phyloP scores from a whole-genome alignment of 768 basidiomycete genomes.

The Ramaria sp. region DNA sequence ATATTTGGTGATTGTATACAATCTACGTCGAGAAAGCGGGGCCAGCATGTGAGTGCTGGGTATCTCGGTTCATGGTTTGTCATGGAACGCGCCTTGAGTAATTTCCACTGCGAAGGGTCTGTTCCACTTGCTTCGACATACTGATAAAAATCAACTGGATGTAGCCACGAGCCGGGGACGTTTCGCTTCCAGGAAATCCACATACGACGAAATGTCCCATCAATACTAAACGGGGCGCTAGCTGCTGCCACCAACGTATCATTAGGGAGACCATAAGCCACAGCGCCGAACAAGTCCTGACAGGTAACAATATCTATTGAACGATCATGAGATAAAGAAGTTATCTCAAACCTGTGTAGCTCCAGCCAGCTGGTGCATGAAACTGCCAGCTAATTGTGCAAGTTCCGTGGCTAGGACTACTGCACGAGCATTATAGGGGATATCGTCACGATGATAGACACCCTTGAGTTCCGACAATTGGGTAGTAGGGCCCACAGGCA shows the following conservation, averaged over 20 bases:
- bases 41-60: neutral
- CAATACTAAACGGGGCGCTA: conserved; percentile 45
- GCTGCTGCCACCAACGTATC: conserved; percentile 40
- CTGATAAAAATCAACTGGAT: conserved; percentile 43
- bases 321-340: neutral
- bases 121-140: conserved; percentile 49
- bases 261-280: conserved; percentile 30
- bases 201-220: conserved; percentile 45
- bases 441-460: conserved; percentile 40
- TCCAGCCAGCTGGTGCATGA: conserved; percentile 28
- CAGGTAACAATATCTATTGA: conserved; percentile 2
- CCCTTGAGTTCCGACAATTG: conserved; percentile 32
- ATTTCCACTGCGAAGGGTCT: conserved; percentile 39
- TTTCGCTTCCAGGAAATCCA: conserved; percentile 45
- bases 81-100: conserved; percentile 32
- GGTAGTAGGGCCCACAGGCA: conserved; percentile 34
- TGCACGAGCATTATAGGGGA: conserved; percentile 46
- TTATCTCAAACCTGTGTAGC: conserved; percentile 29
- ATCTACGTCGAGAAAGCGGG: conserved; percentile 21
- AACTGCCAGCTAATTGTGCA: conserved; percentile 20
- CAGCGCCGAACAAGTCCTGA: conserved; percentile 41
- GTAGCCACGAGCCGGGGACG: conserved; percentile 40
- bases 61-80: neutral
- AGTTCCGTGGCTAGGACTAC: conserved; percentile 23
- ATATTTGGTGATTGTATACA: conserved; percentile 52